Evolutionary conservation across 73 alveolate species (phyloP).

Genomic region (Paramecium sonneborni): DNA sequence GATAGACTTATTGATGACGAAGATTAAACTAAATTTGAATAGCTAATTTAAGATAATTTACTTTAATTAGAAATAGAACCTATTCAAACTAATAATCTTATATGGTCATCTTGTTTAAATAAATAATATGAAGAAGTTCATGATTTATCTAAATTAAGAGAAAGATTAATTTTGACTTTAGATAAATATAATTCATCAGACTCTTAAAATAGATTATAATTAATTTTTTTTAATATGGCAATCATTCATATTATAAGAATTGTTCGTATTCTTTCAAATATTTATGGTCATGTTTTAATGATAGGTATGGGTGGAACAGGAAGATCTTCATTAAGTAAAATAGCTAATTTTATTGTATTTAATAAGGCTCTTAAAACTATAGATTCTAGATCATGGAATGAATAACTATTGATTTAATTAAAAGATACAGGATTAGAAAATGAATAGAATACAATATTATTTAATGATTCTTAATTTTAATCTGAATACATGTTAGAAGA

Average conservation of each 20-base stretch:
- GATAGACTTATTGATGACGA: slow-evolving; percentile 81
- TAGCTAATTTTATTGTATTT: slow-evolving; percentile 76
- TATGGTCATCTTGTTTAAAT: slow-evolving; percentile 85
- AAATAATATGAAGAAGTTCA: slow-evolving; percentile 61
- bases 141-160: slow-evolving; percentile 58
- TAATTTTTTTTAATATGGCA: slow-evolving; percentile 81
- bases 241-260: slow-evolving; percentile 80
- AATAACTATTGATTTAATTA: neutral
- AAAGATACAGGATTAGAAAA: slow-evolving; percentile 42
- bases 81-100: slow-evolving; percentile 85
- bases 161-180: slow-evolving; percentile 19
- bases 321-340: slow-evolving; percentile 70
- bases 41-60: slow-evolving; percentile 75
- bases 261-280: slow-evolving; percentile 75
- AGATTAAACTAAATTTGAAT: slow-evolving; percentile 77
- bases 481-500: slow-evolving; percentile 60
- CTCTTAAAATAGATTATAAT: slow-evolving; percentile 66
- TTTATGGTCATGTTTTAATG: slow-evolving; percentile 83
- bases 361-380: neutral
- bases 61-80: slow-evolving; percentile 88
- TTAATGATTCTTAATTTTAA: slow-evolving; percentile 40
- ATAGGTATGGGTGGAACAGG: slow-evolving; percentile 91
- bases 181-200: slow-evolving; percentile 78
- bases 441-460: neutral
- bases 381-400: slow-evolving; percentile 50